Conservation (phyloP, 805 yeast species). For the Spathaspora sp. region DNA sequence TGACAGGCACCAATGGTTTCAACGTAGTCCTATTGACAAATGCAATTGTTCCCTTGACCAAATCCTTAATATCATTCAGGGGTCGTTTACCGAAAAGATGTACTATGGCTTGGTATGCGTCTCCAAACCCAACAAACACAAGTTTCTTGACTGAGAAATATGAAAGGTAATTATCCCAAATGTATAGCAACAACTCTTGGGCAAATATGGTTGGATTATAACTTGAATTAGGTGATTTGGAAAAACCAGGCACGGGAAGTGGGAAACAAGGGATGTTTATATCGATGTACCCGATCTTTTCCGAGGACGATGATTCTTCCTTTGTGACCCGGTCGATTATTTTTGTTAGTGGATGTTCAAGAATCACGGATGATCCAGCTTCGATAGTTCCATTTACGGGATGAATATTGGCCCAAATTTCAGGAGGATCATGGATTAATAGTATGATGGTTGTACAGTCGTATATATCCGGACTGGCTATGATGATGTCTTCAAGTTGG, state of each 20-base stretch:
- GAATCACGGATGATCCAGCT: constrained; percentile 64
- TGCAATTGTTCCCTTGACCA: constrained; percentile 66
- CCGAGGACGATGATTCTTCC: constrained; percentile 21
- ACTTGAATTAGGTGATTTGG: constrained; percentile 29
- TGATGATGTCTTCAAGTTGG: constrained; percentile 57
- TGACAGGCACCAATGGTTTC: constrained; percentile 76
- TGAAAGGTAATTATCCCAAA: constrained; percentile 90
- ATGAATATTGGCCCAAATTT: constrained; percentile 83
- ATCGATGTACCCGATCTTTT: constrained; percentile 72
- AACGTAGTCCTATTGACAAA: constrained; percentile 68
- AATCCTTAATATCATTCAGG: constrained; percentile 47
- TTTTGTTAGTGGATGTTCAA: constrained; percentile 63
- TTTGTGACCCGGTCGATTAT: constrained; percentile 54
- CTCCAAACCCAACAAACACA: constrained; percentile 85
- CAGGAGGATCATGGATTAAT: constrained; percentile 86
- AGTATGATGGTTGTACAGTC: constrained; percentile 62
- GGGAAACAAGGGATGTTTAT: constrained; percentile 68
- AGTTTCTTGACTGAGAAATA: constrained; percentile 66
- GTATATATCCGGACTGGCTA: constrained; percentile 70
- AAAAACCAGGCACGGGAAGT: constrained; percentile 19
- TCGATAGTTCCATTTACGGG: constrained; percentile 77
- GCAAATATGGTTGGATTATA: constrained; percentile 65
- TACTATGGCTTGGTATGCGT: constrained; percentile 80
- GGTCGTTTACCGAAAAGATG: constrained; percentile 82
- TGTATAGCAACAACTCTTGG: constrained; percentile 70